Evolutionary conservation across 139 green algal species (phyloP).

Genomic region (Astrephomene gubernaculifera): DNA sequence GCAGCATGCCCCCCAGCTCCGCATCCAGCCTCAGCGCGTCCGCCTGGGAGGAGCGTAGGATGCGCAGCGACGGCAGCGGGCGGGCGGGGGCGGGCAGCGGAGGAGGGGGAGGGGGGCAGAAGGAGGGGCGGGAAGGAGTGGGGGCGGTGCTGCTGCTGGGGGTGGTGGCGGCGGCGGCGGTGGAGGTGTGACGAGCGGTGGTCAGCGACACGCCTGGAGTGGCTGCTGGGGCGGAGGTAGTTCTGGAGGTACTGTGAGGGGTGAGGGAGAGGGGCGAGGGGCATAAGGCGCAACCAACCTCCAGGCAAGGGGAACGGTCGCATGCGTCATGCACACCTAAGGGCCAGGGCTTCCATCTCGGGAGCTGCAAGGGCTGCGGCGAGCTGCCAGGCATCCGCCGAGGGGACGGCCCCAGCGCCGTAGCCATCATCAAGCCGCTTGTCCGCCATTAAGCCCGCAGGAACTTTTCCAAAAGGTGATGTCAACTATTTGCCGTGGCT

Average conservation of each 20-base stretch:
- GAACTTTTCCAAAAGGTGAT: too few species aligned
- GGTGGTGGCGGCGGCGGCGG: too few species aligned
- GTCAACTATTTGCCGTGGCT: too few species aligned
- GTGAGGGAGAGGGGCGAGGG: background rate
- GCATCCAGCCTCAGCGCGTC: slow-evolving; percentile 85
- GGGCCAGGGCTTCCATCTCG: background rate
- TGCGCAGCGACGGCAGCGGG: slow-evolving; percentile 40
- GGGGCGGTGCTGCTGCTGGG: too few species aligned
- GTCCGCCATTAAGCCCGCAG: too few species aligned
- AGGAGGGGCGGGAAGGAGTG: background rate
- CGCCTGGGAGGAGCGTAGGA: slow-evolving; percentile 86
- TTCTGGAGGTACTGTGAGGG: background rate
- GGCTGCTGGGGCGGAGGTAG: too few species aligned
- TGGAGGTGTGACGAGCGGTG: too few species aligned
- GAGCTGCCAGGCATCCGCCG: slow-evolving; percentile 30
- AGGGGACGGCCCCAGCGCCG: background rate
- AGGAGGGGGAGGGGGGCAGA: background rate
- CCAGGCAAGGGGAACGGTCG: too few species aligned
- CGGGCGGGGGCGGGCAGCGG: background rate
- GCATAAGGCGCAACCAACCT: too few species aligned
- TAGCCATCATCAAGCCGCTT: too few species aligned
- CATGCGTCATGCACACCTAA: background rate
- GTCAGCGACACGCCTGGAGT: too few species aligned
- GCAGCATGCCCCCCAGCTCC: slow-evolving; percentile 84
- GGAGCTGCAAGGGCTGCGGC: background rate